Percentiles rank a stretch among this genome's conserved stretches.
These are phyloP conservation scores for Fraxinus greggii DNA, from an alignment of 305 asterid species.

Conservation along the genomic window DNA sequence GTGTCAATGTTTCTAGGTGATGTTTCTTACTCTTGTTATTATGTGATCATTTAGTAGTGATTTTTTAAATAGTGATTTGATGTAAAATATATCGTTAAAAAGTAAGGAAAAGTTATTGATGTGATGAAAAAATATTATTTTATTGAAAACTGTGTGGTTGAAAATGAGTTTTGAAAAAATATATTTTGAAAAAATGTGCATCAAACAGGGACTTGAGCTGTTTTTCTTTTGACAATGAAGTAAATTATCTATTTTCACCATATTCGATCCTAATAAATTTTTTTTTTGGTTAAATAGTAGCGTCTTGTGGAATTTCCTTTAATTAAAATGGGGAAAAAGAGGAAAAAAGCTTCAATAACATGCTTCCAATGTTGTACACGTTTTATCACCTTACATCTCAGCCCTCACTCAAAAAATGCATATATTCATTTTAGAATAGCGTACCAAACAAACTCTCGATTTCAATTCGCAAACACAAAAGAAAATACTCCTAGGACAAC, in stretches of 20 bases:
- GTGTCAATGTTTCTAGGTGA: not conserved
- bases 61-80: too few species aligned
- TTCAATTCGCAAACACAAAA: not conserved
- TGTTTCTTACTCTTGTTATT: not conserved
- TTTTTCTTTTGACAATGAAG: not conserved
- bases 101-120: too few species aligned
- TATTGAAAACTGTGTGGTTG: too few species aligned
- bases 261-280: not conserved
- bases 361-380: not conserved
- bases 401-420: not conserved
- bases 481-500: not conserved
- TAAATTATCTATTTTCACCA: not conserved
- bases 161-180: too few species aligned
- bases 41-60: not conserved
- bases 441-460: not conserved
- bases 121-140: too few species aligned
- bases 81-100: too few species aligned
- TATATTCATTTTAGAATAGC: not conserved
- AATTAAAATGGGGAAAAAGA: not conserved
- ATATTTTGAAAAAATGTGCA: too few species aligned
- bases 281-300: not conserved
- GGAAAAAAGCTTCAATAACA: not conserved
- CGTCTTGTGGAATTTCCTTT: not conserved
- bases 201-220: too few species aligned
- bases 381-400: not conserved